Evolutionary conservation across 306 rosid genomes (phyloP).

Genomic region (Malus sylvestris): DNA sequence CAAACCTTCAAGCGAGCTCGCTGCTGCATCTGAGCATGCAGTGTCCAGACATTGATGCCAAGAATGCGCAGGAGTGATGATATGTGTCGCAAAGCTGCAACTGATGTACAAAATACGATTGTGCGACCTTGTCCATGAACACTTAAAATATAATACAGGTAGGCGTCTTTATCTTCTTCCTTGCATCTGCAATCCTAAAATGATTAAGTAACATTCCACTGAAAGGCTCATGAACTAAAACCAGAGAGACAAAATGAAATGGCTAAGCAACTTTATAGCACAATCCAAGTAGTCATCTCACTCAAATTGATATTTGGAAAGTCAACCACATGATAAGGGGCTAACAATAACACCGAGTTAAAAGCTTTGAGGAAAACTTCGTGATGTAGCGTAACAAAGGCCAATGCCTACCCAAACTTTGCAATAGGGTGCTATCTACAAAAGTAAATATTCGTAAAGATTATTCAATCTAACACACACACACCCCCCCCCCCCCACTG

Average conservation of each 20-base stretch:
- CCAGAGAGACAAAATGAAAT: neutral
- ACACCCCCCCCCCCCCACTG: too few species aligned
- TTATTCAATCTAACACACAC: neutral
- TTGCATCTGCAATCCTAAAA: conserved; percentile 61
- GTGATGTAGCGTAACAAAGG: neutral
- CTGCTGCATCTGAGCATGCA: conserved; percentile 94
- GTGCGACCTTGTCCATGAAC: conserved; percentile 90
- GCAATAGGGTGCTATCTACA: neutral
- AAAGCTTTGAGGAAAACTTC: neutral
- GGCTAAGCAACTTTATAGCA: neutral
- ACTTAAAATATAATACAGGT: conserved; percentile 76
- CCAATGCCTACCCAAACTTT: neutral
- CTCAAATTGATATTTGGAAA: neutral
- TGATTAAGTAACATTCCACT: conserved; percentile 16
- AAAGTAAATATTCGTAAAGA: neutral
- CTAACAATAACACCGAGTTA: neutral
- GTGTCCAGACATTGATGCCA: conserved; percentile 63
- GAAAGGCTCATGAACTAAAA: neutral
- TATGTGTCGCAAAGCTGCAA: conserved; percentile 84
- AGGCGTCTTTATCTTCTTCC: conserved; percentile 91
- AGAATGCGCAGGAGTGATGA: conserved; percentile 75
- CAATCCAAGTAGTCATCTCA: neutral
- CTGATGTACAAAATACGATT: conserved; percentile 83
- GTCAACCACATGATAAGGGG: neutral
- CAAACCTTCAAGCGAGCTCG: conserved; percentile 81